Evolutionary conservation across 2,329 filamentous ascomycete species (phyloP).

Genomic region (Trichoderma sp.): DNA sequence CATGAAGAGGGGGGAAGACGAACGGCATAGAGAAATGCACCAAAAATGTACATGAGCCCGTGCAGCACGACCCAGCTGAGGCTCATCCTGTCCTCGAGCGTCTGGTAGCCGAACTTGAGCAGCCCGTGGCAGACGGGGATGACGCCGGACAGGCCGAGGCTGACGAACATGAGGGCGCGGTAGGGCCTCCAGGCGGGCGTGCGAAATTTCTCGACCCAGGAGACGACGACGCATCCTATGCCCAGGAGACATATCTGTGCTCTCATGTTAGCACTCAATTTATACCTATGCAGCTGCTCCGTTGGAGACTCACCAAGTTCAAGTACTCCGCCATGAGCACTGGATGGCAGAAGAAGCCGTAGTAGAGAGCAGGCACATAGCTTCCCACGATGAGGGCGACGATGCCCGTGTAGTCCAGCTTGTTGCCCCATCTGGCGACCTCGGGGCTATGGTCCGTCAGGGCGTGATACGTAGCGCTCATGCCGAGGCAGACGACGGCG

Average conservation of each 20-base stretch:
- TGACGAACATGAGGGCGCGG: slow-evolving; percentile 85
- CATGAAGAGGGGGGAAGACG: slow-evolving; percentile 38
- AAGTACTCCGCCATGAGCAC: slow-evolving; percentile 71
- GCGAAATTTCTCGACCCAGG: slow-evolving; percentile 80
- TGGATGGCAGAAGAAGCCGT: slow-evolving; percentile 76
- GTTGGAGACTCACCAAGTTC: slow-evolving; percentile 60
- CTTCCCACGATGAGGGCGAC: slow-evolving; percentile 88
- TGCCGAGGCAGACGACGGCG: slow-evolving; percentile 71
- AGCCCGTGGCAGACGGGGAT: slow-evolving; percentile 82
- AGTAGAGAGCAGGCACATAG: slow-evolving; percentile 86
- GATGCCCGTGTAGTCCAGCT: slow-evolving; percentile 93
- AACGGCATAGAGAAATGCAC: slow-evolving; percentile 83
- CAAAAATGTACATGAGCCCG: slow-evolving; percentile 80
- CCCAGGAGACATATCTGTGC: slow-evolving; percentile 75
- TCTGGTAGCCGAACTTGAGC: slow-evolving; percentile 63
- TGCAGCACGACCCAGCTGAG: slow-evolving; percentile 79
- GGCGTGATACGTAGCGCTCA: slow-evolving; percentile 84
- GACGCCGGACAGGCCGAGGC: slow-evolving; percentile 80
- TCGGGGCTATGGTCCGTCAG: slow-evolving; percentile 79
- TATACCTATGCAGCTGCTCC: not conserved
- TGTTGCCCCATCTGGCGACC: slow-evolving; percentile 83
- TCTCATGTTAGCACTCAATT: not conserved
- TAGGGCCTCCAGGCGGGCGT: slow-evolving; percentile 83
- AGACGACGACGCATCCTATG: slow-evolving; percentile 72
- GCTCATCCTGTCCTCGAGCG: slow-evolving; percentile 73